Percentiles rank a stretch among this genome's conserved stretches.
Evolutionary conservation across 225 moss, liverwort and hornwort genomes (phyloP).

Genomic region (Bryum argenteum): DNA sequence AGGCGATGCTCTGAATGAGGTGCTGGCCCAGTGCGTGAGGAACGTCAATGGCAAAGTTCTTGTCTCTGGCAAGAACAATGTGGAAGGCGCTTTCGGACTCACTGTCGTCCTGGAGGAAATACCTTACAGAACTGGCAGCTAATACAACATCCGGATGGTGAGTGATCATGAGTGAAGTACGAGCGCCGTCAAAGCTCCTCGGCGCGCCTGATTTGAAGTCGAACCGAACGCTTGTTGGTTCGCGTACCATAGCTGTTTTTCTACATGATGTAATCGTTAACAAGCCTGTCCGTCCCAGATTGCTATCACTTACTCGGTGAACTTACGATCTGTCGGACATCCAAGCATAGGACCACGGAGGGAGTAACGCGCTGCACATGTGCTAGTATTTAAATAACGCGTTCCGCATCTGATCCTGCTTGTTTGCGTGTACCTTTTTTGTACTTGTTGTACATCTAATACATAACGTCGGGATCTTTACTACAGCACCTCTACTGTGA

Average conservation of each 20-base stretch:
- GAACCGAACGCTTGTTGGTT: constrained; percentile 11
- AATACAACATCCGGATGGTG: constrained; percentile 14
- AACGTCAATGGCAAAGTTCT: constrained; percentile 9
- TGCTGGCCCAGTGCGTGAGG: constrained; percentile 18
- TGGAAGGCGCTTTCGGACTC: not conserved
- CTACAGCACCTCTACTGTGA: not conserved
- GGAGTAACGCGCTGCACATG: not conserved
- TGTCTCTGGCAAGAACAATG: not conserved
- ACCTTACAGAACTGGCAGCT: no score
- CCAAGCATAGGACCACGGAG: not conserved
- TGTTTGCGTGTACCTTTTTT: not conserved
- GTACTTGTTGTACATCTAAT: not conserved
- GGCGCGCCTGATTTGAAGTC: not conserved
- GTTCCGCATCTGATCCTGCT: not conserved
- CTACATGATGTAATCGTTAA: not conserved
- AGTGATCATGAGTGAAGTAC: not conserved
- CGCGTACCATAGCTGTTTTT: not conserved
- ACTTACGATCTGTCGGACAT: not conserved
- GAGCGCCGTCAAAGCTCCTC: not conserved
- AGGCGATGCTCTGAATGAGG: constrained; percentile 16
- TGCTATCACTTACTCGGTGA: not conserved
- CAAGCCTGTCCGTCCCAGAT: no score
- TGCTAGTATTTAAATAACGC: constrained; percentile 1
- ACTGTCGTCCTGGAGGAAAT: not conserved
- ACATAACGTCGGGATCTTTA: not conserved